Evolutionary conservation across 106 monocot genomes (phyloP), one percentile per base, ranked within the genome.

Genomic region (Apostasia shenzhenica): DNA sequence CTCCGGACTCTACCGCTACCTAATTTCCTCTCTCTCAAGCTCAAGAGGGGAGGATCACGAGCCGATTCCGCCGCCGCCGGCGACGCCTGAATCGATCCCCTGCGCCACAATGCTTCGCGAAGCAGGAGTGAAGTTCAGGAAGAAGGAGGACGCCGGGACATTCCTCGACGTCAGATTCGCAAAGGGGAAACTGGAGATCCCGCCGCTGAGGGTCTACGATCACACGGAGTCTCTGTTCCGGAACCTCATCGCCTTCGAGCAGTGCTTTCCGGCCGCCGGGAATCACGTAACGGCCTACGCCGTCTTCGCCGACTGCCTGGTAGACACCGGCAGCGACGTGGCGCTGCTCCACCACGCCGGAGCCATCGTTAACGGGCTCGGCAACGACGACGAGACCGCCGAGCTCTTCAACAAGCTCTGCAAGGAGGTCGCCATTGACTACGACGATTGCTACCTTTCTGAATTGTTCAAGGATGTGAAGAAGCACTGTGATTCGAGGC

Each of bases 171-270:
- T 87, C 37, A 59, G 67, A 13, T 94, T 89, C 76, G 67, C 75
- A 8, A 46, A 78, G 43, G 89, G 93, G 2, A 78, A 82, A 26
- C 76, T 94, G 40, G 48, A 66, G 40, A 84, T 94, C 59, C 93
- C 86, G 2, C 63, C 89, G 1, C 59, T 94, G 14, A 68, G 86
- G 4, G 82, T 94, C 69, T 84, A 87, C 71, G 89, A 94, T 44
- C 84, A 86, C 12, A 90, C 86, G 38, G 86, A 81, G 14, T 84
- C 89, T 0, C 55, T 93, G 1, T 94, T 89, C 70, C 80, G 89
- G 1, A 89, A 89, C 67, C 89, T 94, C 67, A 94, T 94, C 56
- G 93, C 89, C 4, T 90, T 86, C 76, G 92, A 93, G 81, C 93
- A 89, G 70, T 89, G 93, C 75, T 84, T 89, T 66, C 57, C 80